Base-by-base conservation (phyloP, 225 moss, liverwort and hornwort species). In the Pseudoscleropodium purum region DNA sequence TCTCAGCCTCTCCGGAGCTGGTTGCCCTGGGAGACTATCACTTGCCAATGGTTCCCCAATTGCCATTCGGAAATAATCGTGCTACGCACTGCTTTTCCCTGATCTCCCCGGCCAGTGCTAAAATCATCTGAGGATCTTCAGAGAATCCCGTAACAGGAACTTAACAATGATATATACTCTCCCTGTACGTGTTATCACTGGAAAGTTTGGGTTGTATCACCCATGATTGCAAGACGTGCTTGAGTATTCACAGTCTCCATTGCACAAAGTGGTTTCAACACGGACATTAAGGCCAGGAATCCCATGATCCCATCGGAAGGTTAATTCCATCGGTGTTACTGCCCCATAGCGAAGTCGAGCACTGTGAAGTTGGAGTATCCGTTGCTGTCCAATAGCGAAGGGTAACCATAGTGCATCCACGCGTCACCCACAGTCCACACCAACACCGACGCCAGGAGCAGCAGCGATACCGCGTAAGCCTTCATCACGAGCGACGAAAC, bases 401-500 rank as follows among this genome's bases (percentile, higher is more conserved):
- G 66, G 34, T 7, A 29, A 15, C 51, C 60, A 5, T 18, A 73
- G 18, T 52, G 90, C 74, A 83, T 36, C 86, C 90, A 88, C 5
- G 88, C 59, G 30, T 92, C 92, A 15, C 89, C 91, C 30, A 87
- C 13, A 33, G 87, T 89, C 91, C 89, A 91, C 56, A 89, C 47
- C 87, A 92, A n/a, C 70, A 92, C 90, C 36, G 54, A 52, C 62
- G 59, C 86, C n/a, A 89, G 51, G 10, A 92, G 75, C 25, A 92
- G 87, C 27, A 90, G 81, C 61, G 91, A 92, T 41, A 92, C 52
- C 10, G 26, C 43, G 81, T 92, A 92, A 52, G 92, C 91, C 75
- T 87, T 91, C 57, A 89, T 13, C 47, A 92, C 47, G 56, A 91
- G 39, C 10, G 66, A n/a, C 29, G 91, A 75, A 67, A 89, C 89